Evolutionary conservation across 495 filamentous ascomycete species (phyloP), one percentile per base, ranked within the genome.

Genomic region (Penicillium manginii): DNA sequence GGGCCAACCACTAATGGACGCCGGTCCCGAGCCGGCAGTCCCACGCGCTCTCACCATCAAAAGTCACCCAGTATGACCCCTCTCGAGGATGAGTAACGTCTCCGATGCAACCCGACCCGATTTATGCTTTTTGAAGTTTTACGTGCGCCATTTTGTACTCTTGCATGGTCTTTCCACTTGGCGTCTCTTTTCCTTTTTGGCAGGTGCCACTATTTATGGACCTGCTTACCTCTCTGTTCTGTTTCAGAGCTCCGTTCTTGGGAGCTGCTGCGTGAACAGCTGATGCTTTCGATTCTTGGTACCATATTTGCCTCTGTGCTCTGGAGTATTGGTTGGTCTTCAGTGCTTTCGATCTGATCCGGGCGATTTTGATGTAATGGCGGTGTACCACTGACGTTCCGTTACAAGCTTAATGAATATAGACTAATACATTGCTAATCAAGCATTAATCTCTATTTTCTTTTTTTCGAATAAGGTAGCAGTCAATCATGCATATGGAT

Each of bases 1-100:
- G 76, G 76, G 2, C 75, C 76, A 21, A 78, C 75, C 11, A 78
- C 69, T 0, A 78, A 79, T 49, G 78, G 77, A 4, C 75, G 77
- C 42, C 76, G 76, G 26, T 79, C 77, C 29, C 59, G 77, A 54
- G 71, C 76, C 23, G 74, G 73, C 59, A 80, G 76, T 71, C 78
- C 78, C 32, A 75, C 77, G 6, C 55, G 78, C 58, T 72, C 77
- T 10, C 72, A 75, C 18, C 70, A 73, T 45, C 70, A 70, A 45
- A 76, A 72, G 53, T 80, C 78, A 17, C 78, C 78, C 8, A 71
- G 59, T 58, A 70, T 75, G 71, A 73, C 71, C 37, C 74, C 75
- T 6, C 60, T 76, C 26, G 64, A 66, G 45, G 73, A 78, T 55
- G 77, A 78, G 47, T 80, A 66, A 78, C 59, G 68, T 53, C n/a